Percentiles rank a stretch among this genome's conserved stretches.
phyloP scores from a whole-genome alignment of 2,329 filamentous ascomycete genomes.

The Parafenestella ontariensis region DNA sequence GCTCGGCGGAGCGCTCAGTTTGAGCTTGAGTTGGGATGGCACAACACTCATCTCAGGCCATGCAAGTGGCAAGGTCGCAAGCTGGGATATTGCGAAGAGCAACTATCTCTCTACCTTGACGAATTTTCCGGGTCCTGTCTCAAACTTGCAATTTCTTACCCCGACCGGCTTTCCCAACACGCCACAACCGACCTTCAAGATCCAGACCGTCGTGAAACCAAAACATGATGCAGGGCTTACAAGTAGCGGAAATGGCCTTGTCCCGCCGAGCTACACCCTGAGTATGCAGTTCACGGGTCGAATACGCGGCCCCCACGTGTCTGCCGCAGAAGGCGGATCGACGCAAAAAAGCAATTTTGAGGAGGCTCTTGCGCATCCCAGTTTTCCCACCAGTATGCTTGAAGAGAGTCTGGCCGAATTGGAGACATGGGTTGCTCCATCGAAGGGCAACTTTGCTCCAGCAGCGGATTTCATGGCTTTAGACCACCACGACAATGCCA shows the following conservation, averaged over 20 bases:
- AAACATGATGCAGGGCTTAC: constrained; percentile 64
- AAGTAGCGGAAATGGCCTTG: constrained; percentile 39
- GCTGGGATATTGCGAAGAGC: constrained; percentile 79
- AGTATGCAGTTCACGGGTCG: constrained; percentile 65
- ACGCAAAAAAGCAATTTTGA: constrained; percentile 43
- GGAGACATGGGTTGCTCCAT: constrained; percentile 32
- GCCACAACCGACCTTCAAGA: constrained; percentile 54
- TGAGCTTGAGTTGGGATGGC: constrained; percentile 82
- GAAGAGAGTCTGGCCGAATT: constrained; percentile 47
- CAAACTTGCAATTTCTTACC: constrained; percentile 77
- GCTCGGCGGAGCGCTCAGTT: constrained; percentile 69
- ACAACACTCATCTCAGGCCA: constrained; percentile 83
- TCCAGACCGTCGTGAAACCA: constrained; percentile 78
- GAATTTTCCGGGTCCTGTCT: constrained; percentile 81
- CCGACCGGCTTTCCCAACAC: constrained; percentile 59
- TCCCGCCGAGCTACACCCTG: constrained; percentile 68
- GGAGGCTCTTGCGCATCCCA: constrained; percentile 52
- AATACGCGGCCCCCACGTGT: constrained; percentile 33
- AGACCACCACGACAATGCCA: constrained; percentile 9
- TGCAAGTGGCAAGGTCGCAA: constrained; percentile 75
- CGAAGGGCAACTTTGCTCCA: constrained; percentile 19
- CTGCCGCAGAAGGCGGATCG: constrained; percentile 33
- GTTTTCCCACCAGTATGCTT: constrained; percentile 52
- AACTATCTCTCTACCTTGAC: constrained; percentile 71
- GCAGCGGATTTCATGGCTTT: constrained; percentile 46